These are phyloP conservation scores for Buddleja alternifolia DNA, from an alignment of 257 asterid genomes.

Conservation along the genomic window DNA sequence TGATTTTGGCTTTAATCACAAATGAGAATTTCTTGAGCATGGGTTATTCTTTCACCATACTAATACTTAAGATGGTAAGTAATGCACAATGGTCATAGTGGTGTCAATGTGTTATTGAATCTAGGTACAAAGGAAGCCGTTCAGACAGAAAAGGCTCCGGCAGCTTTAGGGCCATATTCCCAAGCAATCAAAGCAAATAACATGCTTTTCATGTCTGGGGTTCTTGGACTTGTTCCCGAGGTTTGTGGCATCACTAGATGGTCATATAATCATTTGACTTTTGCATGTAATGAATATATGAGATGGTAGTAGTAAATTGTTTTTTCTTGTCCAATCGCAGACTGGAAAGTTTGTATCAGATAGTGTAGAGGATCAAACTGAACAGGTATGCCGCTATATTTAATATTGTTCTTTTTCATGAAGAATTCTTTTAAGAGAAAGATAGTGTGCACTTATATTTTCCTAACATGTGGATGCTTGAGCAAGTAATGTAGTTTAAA, in stretches of 20 bases:
- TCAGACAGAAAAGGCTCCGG: constrained; percentile 67
- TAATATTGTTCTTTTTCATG: not conserved
- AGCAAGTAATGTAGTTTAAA: not conserved
- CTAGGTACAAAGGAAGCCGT: constrained; percentile 54
- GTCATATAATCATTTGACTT: not conserved
- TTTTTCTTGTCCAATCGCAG: constrained; percentile 39
- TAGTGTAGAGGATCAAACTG: constrained; percentile 65
- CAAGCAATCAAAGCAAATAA: constrained; percentile 68
- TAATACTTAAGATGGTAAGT: not conserved
- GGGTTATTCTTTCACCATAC: not conserved
- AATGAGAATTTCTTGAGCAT: not conserved
- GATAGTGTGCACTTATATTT: not conserved
- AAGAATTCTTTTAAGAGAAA: not conserved
- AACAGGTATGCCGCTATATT: constrained; percentile 49
- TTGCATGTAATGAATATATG: not conserved
- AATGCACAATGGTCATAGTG: constrained; percentile 9
- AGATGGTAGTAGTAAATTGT: not conserved
- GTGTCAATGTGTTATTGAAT: constrained; percentile 3
- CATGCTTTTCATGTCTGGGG: constrained; percentile 57
- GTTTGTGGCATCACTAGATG: constrained; percentile 28
- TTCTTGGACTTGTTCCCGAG: constrained; percentile 56
- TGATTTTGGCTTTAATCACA: not conserved
- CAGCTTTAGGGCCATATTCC: constrained; percentile 72
- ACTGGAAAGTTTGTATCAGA: constrained; percentile 62
- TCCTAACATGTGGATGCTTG: not conserved